phyloP scores from a whole-genome alignment of 1,139 yeast species.

The Blastobotrys aristatus region DNA sequence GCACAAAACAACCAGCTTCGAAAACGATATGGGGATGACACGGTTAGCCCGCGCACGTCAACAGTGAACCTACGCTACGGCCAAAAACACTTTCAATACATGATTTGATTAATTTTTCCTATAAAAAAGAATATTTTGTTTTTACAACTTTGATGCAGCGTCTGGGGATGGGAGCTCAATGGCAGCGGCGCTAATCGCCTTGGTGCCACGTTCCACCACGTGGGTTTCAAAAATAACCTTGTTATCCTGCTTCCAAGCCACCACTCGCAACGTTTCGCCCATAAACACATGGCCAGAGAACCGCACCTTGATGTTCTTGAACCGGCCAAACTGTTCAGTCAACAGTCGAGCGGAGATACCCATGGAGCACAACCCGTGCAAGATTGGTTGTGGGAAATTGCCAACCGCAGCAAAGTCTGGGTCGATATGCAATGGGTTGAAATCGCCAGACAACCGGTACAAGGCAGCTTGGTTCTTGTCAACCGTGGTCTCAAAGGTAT shows the following conservation, averaged over 20 bases:
- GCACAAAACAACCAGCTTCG: background rate
- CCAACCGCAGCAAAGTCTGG: constrained; percentile 88
- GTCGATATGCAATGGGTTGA: constrained; percentile 92
- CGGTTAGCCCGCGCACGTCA: background rate
- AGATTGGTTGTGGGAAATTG: constrained; percentile 77
- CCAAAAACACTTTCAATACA: no score
- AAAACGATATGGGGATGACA: background rate
- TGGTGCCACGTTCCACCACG: constrained; percentile 70
- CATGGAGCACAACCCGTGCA: constrained; percentile 88
- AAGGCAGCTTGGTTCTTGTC: constrained; percentile 76
- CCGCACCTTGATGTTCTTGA: constrained; percentile 83
- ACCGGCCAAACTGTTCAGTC: constrained; percentile 74
- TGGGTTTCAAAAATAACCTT: constrained; percentile 76
- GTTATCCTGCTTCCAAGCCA: constrained; percentile 78
- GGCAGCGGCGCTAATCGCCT: constrained; percentile 87
- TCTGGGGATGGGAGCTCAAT: constrained; percentile 47
- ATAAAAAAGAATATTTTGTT: no score
- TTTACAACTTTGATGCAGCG: constrained; percentile 25
- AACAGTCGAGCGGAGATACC: constrained; percentile 78
- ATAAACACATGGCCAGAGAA: constrained; percentile 93
- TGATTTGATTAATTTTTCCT: no score
- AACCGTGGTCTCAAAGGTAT: constrained; percentile 55
- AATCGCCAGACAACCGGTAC: constrained; percentile 89
- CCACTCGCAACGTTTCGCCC: constrained; percentile 82
- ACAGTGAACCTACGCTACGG: no score